Evolutionary conservation across 805 yeast genomes (phyloP), one percentile per base, ranked within the genome.

Genomic region (Nakazawaea pomicola): DNA sequence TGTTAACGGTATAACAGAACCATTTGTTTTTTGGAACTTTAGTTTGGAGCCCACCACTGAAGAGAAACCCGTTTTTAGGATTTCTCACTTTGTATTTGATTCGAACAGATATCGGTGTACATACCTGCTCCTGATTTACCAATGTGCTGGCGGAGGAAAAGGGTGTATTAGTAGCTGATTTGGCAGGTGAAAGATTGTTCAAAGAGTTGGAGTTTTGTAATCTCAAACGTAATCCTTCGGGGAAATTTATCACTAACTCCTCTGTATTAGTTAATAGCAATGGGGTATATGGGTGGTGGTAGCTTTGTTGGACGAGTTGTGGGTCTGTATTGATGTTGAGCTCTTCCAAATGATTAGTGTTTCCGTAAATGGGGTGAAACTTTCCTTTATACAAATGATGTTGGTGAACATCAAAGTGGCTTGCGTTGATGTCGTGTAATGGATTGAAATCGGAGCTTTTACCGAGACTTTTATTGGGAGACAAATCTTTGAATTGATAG

Each of bases 1-100:
- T 71, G 54, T 91, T 90, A 1, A 77, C 69, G 0, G 98, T 91
- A 59, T 84, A 89, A 2, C 87, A 95, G 53, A 83, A 93, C 95
- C 96, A 88, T 35, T 64, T 61, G 27, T 65, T 59, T 40, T 57
- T 58, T 14, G 69, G 61, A 44, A 69, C 57, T 47, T 68, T 67
- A 1, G 80, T 65, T 35, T 71, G 66, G 9, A 61, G 57, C 9
- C 80, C 78, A 12, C 87, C 84, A 28, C 80, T 78, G 57, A 93
- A 93, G 37, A 74, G 70, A 12, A 93, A 60, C 7, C 97, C 98
- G 44, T 79, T 76, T 30, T 71, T 73, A 2, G 91, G 84, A 46
- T 83, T 81, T 33, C 65, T 64, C 8, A 85, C 57, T 39, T 68
- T 70, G 55, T 85, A 91, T 43, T 74, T 80, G 15, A 91, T 79